phyloP scores from a whole-genome alignment of 208 protist genomes.

The Leishmania martiniquensis region DNA sequence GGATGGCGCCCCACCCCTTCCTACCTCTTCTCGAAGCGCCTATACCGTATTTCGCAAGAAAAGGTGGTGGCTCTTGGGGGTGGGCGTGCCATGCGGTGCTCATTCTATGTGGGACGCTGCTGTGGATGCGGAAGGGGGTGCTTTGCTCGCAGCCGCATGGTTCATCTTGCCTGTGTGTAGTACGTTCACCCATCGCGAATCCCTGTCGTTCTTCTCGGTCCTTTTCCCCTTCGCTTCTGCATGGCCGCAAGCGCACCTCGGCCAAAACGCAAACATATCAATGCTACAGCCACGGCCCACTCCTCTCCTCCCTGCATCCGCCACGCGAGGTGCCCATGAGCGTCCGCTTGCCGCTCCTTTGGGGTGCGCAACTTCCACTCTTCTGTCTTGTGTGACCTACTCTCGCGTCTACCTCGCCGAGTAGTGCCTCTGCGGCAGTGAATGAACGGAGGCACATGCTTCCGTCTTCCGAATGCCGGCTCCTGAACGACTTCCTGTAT shows the following conservation, averaged over 20 bases:
- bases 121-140: background rate
- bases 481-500: conserved; percentile 7
- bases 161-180: background rate
- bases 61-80: background rate
- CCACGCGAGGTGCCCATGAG: background rate
- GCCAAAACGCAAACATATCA: background rate
- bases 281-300: background rate
- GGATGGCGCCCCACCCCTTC: background rate
- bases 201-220: background rate
- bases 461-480: too few relatives aligned
- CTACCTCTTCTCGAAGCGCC: background rate
- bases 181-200: background rate
- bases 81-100: background rate
- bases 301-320: background rate
- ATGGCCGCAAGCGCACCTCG: background rate
- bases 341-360: background rate
- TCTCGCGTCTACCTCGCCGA: background rate
- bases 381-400: background rate
- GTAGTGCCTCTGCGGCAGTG: background rate
- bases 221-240: background rate
- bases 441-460: background rate
- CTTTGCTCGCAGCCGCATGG: background rate
- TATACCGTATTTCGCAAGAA: too few relatives aligned
- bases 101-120: background rate
- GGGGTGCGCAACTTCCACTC: background rate